A percentile compares a stretch with the other conserved stretches of the same genome.
Evolutionary conservation across 139 green algal species (phyloP).

Genomic region (Cymbomonas tetramitiformis): DNA sequence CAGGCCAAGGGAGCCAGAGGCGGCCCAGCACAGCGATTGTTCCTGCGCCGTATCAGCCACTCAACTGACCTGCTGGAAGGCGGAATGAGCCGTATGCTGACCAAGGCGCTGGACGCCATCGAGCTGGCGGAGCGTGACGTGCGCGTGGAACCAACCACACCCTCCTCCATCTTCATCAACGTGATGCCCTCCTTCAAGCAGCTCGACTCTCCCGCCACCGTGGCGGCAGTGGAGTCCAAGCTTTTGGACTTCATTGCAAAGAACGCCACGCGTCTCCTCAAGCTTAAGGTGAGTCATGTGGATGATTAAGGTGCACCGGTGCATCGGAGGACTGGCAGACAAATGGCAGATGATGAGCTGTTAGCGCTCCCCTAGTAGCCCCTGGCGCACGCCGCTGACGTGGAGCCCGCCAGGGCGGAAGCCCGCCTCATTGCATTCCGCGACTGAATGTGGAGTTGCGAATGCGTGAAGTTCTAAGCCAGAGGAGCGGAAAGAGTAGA

Average conservation of each 20-base stretch:
- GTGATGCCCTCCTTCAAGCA: slow-evolving; percentile 5
- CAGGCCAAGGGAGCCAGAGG: no score
- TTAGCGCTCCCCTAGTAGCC: no score
- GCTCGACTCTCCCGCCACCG: neutral
- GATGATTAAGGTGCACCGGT: no score
- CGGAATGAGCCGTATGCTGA: slow-evolving; percentile 13
- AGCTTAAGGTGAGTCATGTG: no score
- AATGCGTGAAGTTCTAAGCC: no score
- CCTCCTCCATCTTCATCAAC: slow-evolving; percentile 19
- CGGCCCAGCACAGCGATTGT: slow-evolving; percentile 6
- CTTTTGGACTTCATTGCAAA: slow-evolving; percentile 9
- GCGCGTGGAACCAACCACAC: neutral
- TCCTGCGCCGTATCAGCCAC: slow-evolving; percentile 20
- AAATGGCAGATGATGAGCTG: no score
- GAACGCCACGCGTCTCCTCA: slow-evolving; percentile 10
- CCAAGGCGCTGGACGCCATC: slow-evolving; percentile 20
- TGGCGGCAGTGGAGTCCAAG: slow-evolving; percentile 1
- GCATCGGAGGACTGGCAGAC: no score
- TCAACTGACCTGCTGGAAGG: slow-evolving; percentile 11
- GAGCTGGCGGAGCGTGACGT: slow-evolving; percentile 14
- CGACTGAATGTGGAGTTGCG: no score
- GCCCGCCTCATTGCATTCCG: no score
- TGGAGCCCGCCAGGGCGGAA: no score
- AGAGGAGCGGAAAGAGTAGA: no score
- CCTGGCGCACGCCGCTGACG: no score